Percentiles rank a stretch among this genome's conserved stretches.
Conservation (phyloP, 768 basidiomycete species). For the Kwoniella sp. region DNA sequence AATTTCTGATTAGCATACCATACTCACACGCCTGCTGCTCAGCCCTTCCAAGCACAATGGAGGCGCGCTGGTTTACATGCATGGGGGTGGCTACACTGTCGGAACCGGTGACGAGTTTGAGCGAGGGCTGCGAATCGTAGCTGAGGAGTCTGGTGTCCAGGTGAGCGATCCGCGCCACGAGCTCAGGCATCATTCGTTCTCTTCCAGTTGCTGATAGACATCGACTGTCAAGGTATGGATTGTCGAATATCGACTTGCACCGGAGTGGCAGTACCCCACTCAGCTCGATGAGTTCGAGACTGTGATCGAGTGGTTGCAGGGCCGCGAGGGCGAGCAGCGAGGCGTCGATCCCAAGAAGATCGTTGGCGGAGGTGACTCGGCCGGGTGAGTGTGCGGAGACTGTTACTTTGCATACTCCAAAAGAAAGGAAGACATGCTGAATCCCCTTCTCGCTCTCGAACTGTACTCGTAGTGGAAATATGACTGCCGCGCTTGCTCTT, state of each 20-base stretch:
- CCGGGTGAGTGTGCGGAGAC: background rate
- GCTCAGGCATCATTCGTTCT: too few species aligned
- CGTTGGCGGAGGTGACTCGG: conserved; percentile 11
- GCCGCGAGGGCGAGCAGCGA: conserved; percentile 1
- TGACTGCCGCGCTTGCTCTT: conserved; percentile 6
- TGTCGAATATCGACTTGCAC: conserved; percentile 12
- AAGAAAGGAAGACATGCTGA: too few species aligned
- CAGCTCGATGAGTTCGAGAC: conserved; percentile 9
- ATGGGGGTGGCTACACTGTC: conserved; percentile 8
- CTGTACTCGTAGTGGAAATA: conserved; percentile 2
- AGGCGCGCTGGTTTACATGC: conserved; percentile 2
- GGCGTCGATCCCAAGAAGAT: conserved; percentile 5
- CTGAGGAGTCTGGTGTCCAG: conserved; percentile 9
- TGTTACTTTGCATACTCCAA: background rate
- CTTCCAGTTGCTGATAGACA: too few species aligned
- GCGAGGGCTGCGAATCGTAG: conserved; percentile 2
- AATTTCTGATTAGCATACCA: too few species aligned
- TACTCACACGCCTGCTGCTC: too few species aligned
- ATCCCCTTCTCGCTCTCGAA: too few species aligned
- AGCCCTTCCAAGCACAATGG: too few species aligned
- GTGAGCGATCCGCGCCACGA: background rate
- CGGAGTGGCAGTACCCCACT: conserved; percentile 9
- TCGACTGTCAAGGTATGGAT: conserved; percentile 1
- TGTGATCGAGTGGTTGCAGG: conserved; percentile 2
- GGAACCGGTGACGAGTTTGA: conserved; percentile 11